Evolutionary conservation across 805 yeast species (phyloP).

Genomic region (Candida ficus): DNA sequence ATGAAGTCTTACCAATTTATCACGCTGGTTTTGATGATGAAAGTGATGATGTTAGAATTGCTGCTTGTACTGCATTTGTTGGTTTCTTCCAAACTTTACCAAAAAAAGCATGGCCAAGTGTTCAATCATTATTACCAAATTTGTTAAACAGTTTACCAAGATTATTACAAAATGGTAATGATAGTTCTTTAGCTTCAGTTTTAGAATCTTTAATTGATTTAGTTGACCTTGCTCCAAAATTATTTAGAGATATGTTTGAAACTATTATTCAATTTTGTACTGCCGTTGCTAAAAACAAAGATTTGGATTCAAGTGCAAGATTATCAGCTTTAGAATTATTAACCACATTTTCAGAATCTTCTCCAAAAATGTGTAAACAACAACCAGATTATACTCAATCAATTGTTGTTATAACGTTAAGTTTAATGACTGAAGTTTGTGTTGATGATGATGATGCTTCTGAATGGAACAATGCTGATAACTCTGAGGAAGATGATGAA

Average conservation of each 20-base stretch:
- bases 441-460: slow-evolving; percentile 80
- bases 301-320: slow-evolving; percentile 73
- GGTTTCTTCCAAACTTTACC: slow-evolving; percentile 82
- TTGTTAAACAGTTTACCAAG: slow-evolving; percentile 84
- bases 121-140: slow-evolving; percentile 77
- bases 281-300: slow-evolving; percentile 76
- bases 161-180: slow-evolving; percentile 73
- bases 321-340: slow-evolving; percentile 83
- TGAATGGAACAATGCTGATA: slow-evolving; percentile 83
- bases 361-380: slow-evolving; percentile 91
- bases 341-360: slow-evolving; percentile 86
- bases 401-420: slow-evolving; percentile 67
- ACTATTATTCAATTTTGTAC: slow-evolving; percentile 83
- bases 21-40: slow-evolving; percentile 76
- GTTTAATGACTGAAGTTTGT: slow-evolving; percentile 91
- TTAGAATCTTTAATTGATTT: slow-evolving; percentile 85
- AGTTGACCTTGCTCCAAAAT: slow-evolving; percentile 89
- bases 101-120: slow-evolving; percentile 67
- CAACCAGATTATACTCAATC: slow-evolving; percentile 67
- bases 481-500: slow-evolving; percentile 72
- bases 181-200: slow-evolving; percentile 78
- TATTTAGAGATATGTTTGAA: slow-evolving; percentile 87
- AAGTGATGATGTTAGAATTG: slow-evolving; percentile 79
- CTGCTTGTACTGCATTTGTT: slow-evolving; percentile 89
- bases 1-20: slow-evolving; percentile 61